Conservation (phyloP, 306 rosid genomes). For the Citrullus mucosospermus region DNA sequence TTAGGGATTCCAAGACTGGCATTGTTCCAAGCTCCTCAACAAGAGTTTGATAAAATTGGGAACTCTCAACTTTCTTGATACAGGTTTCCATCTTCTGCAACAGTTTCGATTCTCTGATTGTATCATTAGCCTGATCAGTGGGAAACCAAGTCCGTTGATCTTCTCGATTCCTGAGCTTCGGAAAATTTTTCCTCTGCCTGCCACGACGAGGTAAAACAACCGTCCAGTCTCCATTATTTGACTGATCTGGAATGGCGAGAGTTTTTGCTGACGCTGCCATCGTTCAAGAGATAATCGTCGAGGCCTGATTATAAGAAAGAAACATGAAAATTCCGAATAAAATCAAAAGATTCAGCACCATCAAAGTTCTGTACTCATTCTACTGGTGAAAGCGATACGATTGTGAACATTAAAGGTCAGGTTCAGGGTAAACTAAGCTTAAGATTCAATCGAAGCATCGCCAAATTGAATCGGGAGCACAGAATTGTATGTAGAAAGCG, state of each 20-base stretch:
- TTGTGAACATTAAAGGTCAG: not conserved
- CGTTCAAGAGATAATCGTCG: not conserved
- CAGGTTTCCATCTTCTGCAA: constrained; percentile 23
- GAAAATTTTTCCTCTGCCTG: constrained; percentile 22
- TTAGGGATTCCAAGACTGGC: constrained; percentile 22
- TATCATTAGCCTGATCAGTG: constrained; percentile 32
- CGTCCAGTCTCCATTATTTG: constrained; percentile 50
- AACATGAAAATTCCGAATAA: not conserved
- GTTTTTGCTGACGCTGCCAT: constrained; percentile 56
- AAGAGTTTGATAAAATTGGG: constrained; percentile 40
- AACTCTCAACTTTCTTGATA: constrained; percentile 34
- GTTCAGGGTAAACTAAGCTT: not conserved
- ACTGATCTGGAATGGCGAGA: constrained; percentile 5
- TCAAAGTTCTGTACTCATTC: not conserved
- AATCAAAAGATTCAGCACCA: not conserved
- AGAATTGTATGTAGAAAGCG: not conserved
- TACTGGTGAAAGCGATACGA: not conserved
- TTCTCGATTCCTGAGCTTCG: constrained; percentile 14
- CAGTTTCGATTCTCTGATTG: constrained; percentile 32
- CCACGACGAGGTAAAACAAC: constrained; percentile 58
- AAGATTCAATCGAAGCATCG: not conserved
- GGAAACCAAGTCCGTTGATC: constrained; percentile 42
- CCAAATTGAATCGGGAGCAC: not conserved
- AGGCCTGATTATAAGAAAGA: not conserved
- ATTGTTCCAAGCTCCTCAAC: constrained; percentile 31